Percentiles rank a stretch among this genome's conserved stretches.
Evolutionary conservation across 352 stramenopile genomes (phyloP).

Genomic region (Aphanomyces euteiches): DNA sequence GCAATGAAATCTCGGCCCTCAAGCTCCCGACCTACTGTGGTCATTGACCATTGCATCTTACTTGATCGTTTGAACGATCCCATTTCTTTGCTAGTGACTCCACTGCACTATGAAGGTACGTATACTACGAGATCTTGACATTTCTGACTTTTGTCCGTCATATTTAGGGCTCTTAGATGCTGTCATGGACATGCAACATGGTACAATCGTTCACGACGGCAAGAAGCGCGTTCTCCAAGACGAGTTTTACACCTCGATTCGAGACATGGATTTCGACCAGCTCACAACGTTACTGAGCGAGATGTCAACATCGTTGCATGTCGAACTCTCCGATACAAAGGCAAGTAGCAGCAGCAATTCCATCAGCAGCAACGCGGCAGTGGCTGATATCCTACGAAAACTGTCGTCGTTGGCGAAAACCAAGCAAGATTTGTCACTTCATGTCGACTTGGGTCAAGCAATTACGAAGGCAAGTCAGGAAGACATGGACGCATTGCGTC

Average conservation of each 20-base stretch:
- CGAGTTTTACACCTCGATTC: conserved; percentile 63
- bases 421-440: conserved; percentile 35
- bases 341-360: background rate
- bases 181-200: conserved; percentile 66
- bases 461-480: conserved; percentile 51
- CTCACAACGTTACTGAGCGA: conserved; percentile 64
- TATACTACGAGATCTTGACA: background rate
- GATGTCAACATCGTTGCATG: conserved; percentile 51
- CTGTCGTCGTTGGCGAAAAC: background rate
- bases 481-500: conserved; percentile 50
- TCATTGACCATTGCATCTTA: conserved; percentile 55
- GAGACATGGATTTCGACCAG: conserved; percentile 79
- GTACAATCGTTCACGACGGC: conserved; percentile 62
- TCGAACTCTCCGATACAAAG: conserved; percentile 63
- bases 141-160: background rate
- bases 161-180: conserved; percentile 52
- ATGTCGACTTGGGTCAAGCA: conserved; percentile 60
- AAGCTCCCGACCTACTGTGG: conserved; percentile 4
- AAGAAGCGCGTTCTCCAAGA: conserved; percentile 66
- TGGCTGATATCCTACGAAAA: background rate
- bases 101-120: conserved; percentile 75
- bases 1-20: background rate
- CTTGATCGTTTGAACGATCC: conserved; percentile 77
- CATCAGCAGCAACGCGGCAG: conserved; percentile 29
- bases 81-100: conserved; percentile 74